Evolutionary conservation across 1,139 yeast species (phyloP).

Genomic region (Nakaseomyces nivariensis): DNA sequence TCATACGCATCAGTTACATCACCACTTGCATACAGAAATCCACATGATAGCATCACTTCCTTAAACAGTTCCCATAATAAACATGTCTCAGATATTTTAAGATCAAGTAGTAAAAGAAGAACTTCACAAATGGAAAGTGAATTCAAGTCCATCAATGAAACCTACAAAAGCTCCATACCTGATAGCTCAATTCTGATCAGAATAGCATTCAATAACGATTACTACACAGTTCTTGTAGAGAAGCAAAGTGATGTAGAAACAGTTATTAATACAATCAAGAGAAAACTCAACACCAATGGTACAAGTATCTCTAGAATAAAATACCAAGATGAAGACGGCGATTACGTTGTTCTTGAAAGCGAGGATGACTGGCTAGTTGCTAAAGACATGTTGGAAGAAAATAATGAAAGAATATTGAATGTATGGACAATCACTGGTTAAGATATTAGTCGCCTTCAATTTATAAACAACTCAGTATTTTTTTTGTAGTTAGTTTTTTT

Average conservation of each 20-base stretch:
- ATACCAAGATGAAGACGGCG: slow-evolving; percentile 94
- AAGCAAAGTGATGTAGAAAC: slow-evolving; percentile 28
- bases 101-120: slow-evolving; percentile 21
- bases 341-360: slow-evolving; percentile 75
- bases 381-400: slow-evolving; percentile 34
- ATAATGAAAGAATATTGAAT: slow-evolving; percentile 31
- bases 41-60: slow-evolving; percentile 25
- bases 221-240: slow-evolving; percentile 32
- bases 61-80: slow-evolving; percentile 24
- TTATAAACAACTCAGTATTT: too few relatives aligned
- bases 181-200: slow-evolving; percentile 31
- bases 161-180: slow-evolving; percentile 31
- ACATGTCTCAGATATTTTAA: slow-evolving; percentile 30
- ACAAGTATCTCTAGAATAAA: slow-evolving; percentile 41
- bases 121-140: slow-evolving; percentile 28
- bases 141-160: slow-evolving; percentile 33
- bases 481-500: too few relatives aligned
- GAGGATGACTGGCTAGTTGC: slow-evolving; percentile 59
- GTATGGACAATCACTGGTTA: slow-evolving; percentile 15
- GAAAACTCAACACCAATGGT: slow-evolving; percentile 34
- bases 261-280: slow-evolving; percentile 28
- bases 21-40: slow-evolving; percentile 12
- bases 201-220: slow-evolving; percentile 32
- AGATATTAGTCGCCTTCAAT: too few relatives aligned
- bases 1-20: slow-evolving; percentile 17